These are phyloP conservation scores for Arthrobotrys entomopaga DNA, from an alignment of 2,329 filamentous ascomycete species.

Conservation along the genomic window DNA sequence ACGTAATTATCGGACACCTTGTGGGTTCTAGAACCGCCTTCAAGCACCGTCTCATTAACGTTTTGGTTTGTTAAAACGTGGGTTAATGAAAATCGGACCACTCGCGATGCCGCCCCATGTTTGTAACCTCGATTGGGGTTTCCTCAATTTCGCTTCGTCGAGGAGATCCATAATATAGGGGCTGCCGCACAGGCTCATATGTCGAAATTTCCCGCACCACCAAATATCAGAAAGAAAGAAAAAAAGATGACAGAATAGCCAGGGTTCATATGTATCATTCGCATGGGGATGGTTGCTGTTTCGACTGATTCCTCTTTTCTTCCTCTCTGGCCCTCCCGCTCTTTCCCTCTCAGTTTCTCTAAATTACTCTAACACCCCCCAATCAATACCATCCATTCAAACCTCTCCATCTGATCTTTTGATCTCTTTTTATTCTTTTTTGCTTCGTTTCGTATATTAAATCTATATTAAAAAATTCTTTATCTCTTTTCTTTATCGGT, in stretches of 20 bases:
- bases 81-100: conserved; percentile 3
- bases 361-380: conserved; percentile 7
- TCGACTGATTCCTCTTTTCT: neutral
- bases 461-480: neutral
- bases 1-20: too few relatives aligned
- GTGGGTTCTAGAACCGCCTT: too few relatives aligned
- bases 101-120: neutral
- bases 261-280: neutral
- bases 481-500: too few relatives aligned
- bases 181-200: conserved; percentile 7
- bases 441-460: neutral
- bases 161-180: conserved; percentile 7
- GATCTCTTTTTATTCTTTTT: conserved; percentile 2
- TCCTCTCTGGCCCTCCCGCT: neutral
- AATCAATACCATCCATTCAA: neutral
- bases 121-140: neutral
- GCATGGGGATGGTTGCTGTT: neutral
- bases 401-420: conserved; percentile 1
- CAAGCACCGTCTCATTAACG: too few relatives aligned
- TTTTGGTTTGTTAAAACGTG: neutral
- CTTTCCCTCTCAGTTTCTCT: conserved; percentile 2
- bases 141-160: conserved; percentile 7
- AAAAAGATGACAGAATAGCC: neutral
- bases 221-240: neutral
- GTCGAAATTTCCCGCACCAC: conserved; percentile 13